Percentiles rank a stretch among this genome's conserved stretches.
Evolutionary conservation across 2,329 filamentous ascomycete genomes (phyloP).

Genomic region (Fusarium sterilihyphosum): DNA sequence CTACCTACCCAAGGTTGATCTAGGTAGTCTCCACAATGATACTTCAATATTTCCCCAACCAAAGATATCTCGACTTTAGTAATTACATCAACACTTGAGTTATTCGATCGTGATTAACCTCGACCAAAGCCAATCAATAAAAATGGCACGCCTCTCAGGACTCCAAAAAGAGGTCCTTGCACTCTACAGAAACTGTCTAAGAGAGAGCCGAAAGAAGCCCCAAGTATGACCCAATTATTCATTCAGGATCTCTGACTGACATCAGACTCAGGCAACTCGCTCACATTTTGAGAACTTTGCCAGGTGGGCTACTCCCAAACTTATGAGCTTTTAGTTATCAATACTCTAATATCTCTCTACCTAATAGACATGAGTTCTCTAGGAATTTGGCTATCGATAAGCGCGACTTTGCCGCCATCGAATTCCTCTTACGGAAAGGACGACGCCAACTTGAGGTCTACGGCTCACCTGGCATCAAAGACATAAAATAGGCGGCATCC

Average conservation of each 20-base stretch:
- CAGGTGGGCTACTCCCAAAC: slow-evolving; percentile 58
- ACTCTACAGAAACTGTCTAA: slow-evolving; percentile 86
- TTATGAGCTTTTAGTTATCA: not conserved
- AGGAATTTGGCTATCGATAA: slow-evolving; percentile 76
- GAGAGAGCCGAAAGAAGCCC: slow-evolving; percentile 84
- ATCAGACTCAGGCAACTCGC: slow-evolving; percentile 55
- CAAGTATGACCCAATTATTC: slow-evolving; percentile 56
- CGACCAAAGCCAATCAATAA: not conserved
- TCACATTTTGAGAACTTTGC: slow-evolving; percentile 72
- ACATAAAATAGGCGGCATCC: slow-evolving; percentile 60
- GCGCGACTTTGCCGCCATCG: slow-evolving; percentile 86
- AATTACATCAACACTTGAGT: slow-evolving; percentile 13
- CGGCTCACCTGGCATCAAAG: slow-evolving; percentile 81
- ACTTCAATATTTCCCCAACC: slow-evolving; percentile 3
- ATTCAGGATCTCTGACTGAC: slow-evolving; percentile 22
- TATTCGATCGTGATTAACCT: not conserved
- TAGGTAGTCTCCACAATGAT: slow-evolving; percentile 19
- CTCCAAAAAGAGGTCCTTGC: slow-evolving; percentile 89
- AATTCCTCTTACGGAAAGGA: slow-evolving; percentile 85
- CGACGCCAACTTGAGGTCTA: slow-evolving; percentile 84
- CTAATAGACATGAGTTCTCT: slow-evolving; percentile 76
- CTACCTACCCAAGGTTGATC: not conserved
- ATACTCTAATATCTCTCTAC: not conserved
- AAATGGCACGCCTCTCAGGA: slow-evolving; percentile 70
- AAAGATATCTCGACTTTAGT: not conserved